Evolutionary conservation across 2,329 filamentous ascomycete species (phyloP), one percentile per base, ranked within the genome.

Genomic region (Aspergillus pseudoviridinutans): DNA sequence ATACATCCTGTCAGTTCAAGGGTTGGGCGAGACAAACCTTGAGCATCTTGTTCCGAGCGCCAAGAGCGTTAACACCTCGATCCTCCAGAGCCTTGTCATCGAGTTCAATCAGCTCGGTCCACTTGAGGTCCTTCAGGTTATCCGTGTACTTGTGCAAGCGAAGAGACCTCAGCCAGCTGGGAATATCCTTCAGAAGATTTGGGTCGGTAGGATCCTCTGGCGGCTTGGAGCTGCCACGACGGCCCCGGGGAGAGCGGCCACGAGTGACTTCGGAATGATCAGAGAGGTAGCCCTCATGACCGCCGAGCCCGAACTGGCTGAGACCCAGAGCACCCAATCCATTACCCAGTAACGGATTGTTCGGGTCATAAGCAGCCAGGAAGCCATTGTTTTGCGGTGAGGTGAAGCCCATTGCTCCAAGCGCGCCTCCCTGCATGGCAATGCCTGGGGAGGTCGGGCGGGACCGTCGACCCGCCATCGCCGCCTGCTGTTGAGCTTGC

Each of bases 61-160:
- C 94, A 56, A 97, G 84, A 54, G 94, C 94, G 74, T 96, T 97
- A 32, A 99, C 94, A 51, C 94, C 94, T 53, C 91, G 88, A 27
- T 91, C 90, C 77, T 97, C 93, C 62, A 99, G 80, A 51, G 91
- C 92, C 71, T 92, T 92, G 66, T 99, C 94, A 68, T 97, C 91
- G 66, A 99, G 80, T 74, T 94, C 90, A 59, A 99, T 81, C 66
- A 99, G 78, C 54, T 99, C 94, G 28, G 88, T 90, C 94, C 94
- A 99, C 69, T 94, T 92, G 81, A 97, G 86, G 70, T 97, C 93
- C 78, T 97, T 99, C 62, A 99, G 79, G 67, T 97, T 95, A 66
- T 99, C 94, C 9, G 94, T 99, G 77, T 99, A 99, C 80, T 99
- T 99, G 82, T 99, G 94, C 68, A 99, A 82, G 59, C 94, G 87